A percentile compares a stretch with the other conserved stretches of the same genome.
Conservation (phyloP, 2,329 filamentous ascomycete species). For the Biscogniauxia marginata region DNA sequence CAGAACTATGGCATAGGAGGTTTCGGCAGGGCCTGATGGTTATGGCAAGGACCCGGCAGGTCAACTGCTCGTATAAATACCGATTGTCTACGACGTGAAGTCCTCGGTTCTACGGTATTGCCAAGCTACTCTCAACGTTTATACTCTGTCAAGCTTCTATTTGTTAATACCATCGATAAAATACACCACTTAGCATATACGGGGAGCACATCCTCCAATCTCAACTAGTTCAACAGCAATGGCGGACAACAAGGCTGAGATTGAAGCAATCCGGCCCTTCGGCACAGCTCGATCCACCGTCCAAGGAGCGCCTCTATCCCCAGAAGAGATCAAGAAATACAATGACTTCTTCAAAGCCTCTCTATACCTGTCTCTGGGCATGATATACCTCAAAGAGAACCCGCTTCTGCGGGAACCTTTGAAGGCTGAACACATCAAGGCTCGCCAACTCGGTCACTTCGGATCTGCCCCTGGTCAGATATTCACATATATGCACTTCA, state of each 20-base stretch:
- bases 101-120: background rate
- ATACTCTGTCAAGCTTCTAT: background rate
- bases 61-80: background rate
- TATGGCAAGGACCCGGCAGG: background rate
- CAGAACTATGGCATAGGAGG: background rate
- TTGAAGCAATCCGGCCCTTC: slow-evolving; percentile 61
- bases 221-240: slow-evolving; percentile 4
- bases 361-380: slow-evolving; percentile 72
- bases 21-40: too few relatives aligned
- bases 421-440: slow-evolving; percentile 69
- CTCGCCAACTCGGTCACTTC: slow-evolving; percentile 73
- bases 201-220: too few relatives aligned
- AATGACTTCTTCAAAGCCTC: slow-evolving; percentile 74
- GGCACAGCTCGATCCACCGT: slow-evolving; percentile 65
- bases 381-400: slow-evolving; percentile 77
- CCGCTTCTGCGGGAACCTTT: slow-evolving; percentile 69
- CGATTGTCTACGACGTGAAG: background rate
- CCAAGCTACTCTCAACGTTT: background rate
- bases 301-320: slow-evolving; percentile 58
- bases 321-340: slow-evolving; percentile 66
- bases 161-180: background rate
- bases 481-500: slow-evolving; percentile 81
- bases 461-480: slow-evolving; percentile 78
- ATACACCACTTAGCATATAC: background rate
- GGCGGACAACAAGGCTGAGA: slow-evolving; percentile 33